Evolutionary conservation across 2,329 filamentous ascomycete genomes (phyloP), one percentile per base, ranked within the genome.

Genomic region (Lecanicillium sp.): DNA sequence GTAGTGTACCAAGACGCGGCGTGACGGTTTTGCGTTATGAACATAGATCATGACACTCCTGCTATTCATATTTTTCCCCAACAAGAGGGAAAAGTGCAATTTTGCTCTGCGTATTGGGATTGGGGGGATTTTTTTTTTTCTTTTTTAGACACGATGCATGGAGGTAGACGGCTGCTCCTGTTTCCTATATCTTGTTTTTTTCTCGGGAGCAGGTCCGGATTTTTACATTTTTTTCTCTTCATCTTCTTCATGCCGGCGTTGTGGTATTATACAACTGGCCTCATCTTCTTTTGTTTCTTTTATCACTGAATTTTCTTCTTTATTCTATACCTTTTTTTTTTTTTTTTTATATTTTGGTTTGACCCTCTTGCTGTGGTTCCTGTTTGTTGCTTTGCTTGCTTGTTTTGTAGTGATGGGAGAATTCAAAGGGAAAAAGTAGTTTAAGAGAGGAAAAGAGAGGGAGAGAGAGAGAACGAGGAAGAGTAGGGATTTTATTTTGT

Each of bases 101-200:
- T n/a, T n/a, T n/a, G n/a, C n/a, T n/a, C n/a, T n/a, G n/a, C n/a
- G n/a, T n/a, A n/a, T n/a, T n/a, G n/a, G n/a, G n/a, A n/a, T n/a
- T n/a, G 36, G 27, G 37, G 15, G 44, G 15, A 26, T 20, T 4
- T 21, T 17, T 37, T 21, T 47, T 12, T n/a, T n/a, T 30, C 33
- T 47, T 33, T 30, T 38, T 37, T 6, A 33, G 40, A 40, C 23
- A 47, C 32, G 44, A 27, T 47, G 21, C 44, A 47, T 47, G 36
- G 17, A 29, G 29, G 23, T 32, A 12, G 29, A 30, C 36, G 29
- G 17, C 50, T 43, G 38, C 32, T 37, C 29, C 26, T n/a, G 37
- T 48, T 45, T 47, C 44, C 20, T 50, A 45, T n/a, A n/a, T n/a
- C n/a, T n/a, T n/a, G n/a, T 50, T 40, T 48, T 47, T 50, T 47